Evolutionary conservation across 1,284 basidiomycete genomes (phyloP).

Genomic region (Volvariella volvacea): DNA sequence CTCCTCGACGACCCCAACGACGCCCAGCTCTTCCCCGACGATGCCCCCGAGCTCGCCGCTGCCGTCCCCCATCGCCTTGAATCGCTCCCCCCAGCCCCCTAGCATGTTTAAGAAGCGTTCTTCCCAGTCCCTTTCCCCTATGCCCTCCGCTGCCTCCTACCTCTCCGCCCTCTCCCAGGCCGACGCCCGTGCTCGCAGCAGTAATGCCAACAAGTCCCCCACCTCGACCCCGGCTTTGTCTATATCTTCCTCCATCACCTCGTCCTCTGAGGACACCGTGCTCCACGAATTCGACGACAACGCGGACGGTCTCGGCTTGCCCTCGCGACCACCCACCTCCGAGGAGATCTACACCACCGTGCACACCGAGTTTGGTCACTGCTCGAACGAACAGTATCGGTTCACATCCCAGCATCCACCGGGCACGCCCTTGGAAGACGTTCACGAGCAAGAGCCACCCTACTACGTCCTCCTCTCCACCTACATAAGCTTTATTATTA

Average conservation of each 20-base stretch:
- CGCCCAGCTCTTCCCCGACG: neutral
- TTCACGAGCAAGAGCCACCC: conserved; percentile 73
- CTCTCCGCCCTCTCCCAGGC: conserved; percentile 66
- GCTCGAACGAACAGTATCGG: conserved; percentile 65
- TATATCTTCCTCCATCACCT: conserved; percentile 59
- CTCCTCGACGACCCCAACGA: neutral
- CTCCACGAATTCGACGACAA: conserved; percentile 46
- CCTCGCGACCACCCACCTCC: conserved; percentile 61
- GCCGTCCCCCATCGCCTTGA: conserved; percentile 32
- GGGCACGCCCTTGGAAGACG: conserved; percentile 41
- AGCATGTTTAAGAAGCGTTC: conserved; percentile 64
- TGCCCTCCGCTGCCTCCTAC: conserved; percentile 63
- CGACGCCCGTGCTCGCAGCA: conserved; percentile 48
- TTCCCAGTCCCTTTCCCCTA: conserved; percentile 31
- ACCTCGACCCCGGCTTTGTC: conserved; percentile 63
- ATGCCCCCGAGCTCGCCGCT: conserved; percentile 15
- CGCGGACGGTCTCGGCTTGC: conserved; percentile 48
- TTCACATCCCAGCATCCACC: conserved; percentile 57
- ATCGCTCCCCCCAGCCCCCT: conserved; percentile 49
- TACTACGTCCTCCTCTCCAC: conserved; percentile 91
- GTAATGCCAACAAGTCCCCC: conserved; percentile 28
- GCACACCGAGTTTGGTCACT: conserved; percentile 86
- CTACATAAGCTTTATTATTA: conserved; percentile 84
- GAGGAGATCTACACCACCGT: conserved; percentile 69
- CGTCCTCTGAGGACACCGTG: conserved; percentile 57